Percentiles rank a stretch among this genome's conserved stretches.
Conservation (phyloP, 2,329 filamentous ascomycete genomes). For the Drechslerella coelobrocha region DNA sequence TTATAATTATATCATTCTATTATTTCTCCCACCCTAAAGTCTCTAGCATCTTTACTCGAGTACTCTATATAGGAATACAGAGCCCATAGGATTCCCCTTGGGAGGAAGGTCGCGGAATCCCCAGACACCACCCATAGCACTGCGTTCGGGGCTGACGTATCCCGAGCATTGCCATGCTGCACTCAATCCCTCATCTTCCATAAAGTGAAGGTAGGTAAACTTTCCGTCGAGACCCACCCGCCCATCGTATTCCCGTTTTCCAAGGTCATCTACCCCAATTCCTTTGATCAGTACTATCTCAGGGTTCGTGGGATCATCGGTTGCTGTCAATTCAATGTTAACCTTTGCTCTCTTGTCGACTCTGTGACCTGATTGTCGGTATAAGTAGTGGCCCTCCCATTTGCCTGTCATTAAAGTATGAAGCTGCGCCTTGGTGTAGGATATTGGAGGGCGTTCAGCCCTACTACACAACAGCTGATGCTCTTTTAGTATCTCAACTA, state of each 20-base stretch:
- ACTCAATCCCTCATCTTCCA: not conserved
- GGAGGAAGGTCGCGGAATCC: not conserved
- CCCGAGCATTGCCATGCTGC: not conserved
- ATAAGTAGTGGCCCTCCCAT: conserved; percentile 1
- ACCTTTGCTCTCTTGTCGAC: not conserved
- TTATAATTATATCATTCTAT: too few species aligned
- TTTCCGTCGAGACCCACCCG: not conserved
- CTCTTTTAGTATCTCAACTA: not conserved
- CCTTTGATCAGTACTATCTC: not conserved
- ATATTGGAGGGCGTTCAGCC: not conserved
- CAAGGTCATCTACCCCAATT: not conserved
- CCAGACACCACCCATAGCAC: not conserved
- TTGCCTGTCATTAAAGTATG: not conserved
- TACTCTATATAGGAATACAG: not conserved
- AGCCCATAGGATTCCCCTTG: not conserved
- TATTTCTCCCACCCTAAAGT: too few species aligned
- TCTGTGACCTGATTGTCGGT: not conserved
- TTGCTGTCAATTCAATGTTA: not conserved
- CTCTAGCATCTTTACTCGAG: not conserved
- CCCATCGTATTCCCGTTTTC: not conserved
- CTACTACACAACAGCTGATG: not conserved
- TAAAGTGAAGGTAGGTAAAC: not conserved
- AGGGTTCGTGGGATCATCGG: not conserved
- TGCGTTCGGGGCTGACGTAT: not conserved
- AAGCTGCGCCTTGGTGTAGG: not conserved